phyloP scores from a whole-genome alignment of 2,329 filamentous ascomycete species.

The Tolypocladium tropicale region DNA sequence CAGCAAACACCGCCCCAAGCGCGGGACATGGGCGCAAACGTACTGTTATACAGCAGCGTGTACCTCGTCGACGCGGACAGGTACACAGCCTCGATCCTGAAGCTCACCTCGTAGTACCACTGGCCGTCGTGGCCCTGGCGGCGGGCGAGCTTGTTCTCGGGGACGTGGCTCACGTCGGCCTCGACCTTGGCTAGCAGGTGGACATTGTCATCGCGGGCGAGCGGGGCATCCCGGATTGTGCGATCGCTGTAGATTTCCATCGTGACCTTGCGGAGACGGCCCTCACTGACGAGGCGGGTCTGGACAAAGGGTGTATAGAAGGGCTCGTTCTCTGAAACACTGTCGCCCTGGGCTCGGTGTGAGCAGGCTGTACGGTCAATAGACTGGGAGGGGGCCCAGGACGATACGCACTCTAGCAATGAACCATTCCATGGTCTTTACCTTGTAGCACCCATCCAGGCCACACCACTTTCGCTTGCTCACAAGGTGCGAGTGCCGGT shows the following conservation, averaged over 20 bases:
- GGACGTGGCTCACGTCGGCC: slow-evolving; percentile 30
- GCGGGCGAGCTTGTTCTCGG: slow-evolving; percentile 22
- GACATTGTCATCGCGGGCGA: slow-evolving; percentile 25
- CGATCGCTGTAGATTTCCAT: slow-evolving; percentile 26
- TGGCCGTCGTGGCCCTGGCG: slow-evolving; percentile 24
- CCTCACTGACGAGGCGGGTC: slow-evolving; percentile 19
- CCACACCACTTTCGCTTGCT: slow-evolving; percentile 24
- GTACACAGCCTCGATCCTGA: slow-evolving; percentile 30
- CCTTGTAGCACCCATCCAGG: slow-evolving; percentile 24
- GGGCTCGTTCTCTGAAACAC: slow-evolving; percentile 28
- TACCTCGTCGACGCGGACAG: slow-evolving; percentile 31
- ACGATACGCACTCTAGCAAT: slow-evolving; percentile 21
- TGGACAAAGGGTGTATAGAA: slow-evolving; percentile 21
- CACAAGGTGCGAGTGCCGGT: slow-evolving; percentile 17
- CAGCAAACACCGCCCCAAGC: slow-evolving; percentile 4
- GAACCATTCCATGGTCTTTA: slow-evolving; percentile 33
- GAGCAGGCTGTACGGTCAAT: too few species aligned
- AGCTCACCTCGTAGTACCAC: slow-evolving; percentile 28
- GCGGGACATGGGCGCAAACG: slow-evolving; percentile 3
- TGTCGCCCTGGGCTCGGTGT: slow-evolving; percentile 24
- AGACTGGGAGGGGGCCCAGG: too few species aligned
- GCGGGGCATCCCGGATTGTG: slow-evolving; percentile 19
- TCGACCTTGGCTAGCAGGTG: slow-evolving; percentile 24
- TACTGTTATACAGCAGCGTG: slow-evolving; percentile 31
- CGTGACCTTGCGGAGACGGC: slow-evolving; percentile 21